Conservation (phyloP, 768 basidiomycete species). For the Nidularia sp. region DNA sequence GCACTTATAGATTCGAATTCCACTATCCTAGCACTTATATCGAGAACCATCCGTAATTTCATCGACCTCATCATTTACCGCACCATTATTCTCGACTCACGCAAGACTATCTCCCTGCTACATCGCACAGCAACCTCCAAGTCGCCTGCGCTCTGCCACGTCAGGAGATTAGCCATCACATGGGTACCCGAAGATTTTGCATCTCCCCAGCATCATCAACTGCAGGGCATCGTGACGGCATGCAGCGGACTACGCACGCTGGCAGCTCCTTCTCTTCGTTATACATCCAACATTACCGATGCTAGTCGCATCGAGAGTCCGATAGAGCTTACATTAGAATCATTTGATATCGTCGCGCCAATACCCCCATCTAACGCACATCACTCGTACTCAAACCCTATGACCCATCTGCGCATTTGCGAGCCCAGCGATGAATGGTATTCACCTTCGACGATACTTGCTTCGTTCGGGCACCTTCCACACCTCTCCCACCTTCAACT, state of each 20-base stretch:
- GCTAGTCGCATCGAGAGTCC: conserved; percentile 9
- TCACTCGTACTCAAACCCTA: conserved; percentile 12
- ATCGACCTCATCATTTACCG: conserved; percentile 32
- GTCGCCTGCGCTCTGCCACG: conserved; percentile 21
- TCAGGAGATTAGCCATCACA: conserved; percentile 33
- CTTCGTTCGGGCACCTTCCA: conserved; percentile 25
- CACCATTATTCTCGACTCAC: conserved; percentile 28
- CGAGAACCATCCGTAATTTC: conserved; percentile 22
- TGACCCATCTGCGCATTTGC: conserved; percentile 33
- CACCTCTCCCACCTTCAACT: conserved; percentile 35
- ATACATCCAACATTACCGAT: conserved; percentile 9
- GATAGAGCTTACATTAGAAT: conserved; percentile 22
- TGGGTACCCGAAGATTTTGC: conserved; percentile 14
- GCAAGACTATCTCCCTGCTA: conserved; percentile 24
- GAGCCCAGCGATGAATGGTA: conserved; percentile 32
- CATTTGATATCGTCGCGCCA: conserved; percentile 7
- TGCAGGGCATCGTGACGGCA: conserved; percentile 22
- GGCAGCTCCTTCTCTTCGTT: conserved; percentile 18
- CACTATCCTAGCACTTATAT: conserved; percentile 22
- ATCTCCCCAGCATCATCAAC: conserved; percentile 7
- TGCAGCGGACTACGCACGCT: conserved; percentile 29
- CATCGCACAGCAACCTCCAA: conserved; percentile 27
- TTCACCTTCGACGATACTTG: conserved; percentile 26
- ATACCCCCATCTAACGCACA: not conserved
- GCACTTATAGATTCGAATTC: conserved; percentile 23